phyloP scores from a whole-genome alignment of 2,329 filamentous ascomycete species.

The Conoideocrella luteorostrata region DNA sequence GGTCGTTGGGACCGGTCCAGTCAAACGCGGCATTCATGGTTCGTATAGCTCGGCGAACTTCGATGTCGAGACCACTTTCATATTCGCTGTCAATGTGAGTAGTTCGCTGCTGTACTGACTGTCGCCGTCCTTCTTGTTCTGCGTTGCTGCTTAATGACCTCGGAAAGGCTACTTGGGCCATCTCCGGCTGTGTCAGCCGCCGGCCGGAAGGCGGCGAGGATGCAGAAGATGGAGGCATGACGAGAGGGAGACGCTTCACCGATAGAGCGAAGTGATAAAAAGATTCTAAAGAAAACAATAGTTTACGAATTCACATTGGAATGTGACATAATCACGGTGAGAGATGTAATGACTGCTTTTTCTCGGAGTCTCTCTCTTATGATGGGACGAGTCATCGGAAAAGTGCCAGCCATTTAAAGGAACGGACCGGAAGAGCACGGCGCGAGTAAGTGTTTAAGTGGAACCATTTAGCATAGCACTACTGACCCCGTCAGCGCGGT shows the following conservation, averaged over 20 bases:
- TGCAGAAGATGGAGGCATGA: conserved; percentile 39
- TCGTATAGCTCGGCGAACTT: conserved; percentile 13
- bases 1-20: conserved; percentile 49
- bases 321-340: too few species aligned
- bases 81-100: not conserved
- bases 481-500: too few species aligned
- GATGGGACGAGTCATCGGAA: too few species aligned
- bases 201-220: not conserved
- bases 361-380: too few species aligned
- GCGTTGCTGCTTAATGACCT: not conserved
- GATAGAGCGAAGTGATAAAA: too few species aligned
- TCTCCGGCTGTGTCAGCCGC: conserved; percentile 4
- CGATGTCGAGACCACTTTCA: conserved; percentile 3
- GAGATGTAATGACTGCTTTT: too few species aligned
- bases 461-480: not conserved
- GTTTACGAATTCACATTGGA: too few species aligned
- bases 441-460: too few species aligned
- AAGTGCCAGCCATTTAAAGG: too few species aligned
- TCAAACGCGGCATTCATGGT: conserved; percentile 22
- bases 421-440: conserved; percentile 23
- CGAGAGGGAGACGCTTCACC: too few species aligned
- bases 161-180: conserved; percentile 4
- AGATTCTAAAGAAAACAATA: too few species aligned
- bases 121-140: not conserved
- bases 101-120: not conserved